phyloP scores from a whole-genome alignment of 352 stramenopile genomes.

The Phytophthora litchii region DNA sequence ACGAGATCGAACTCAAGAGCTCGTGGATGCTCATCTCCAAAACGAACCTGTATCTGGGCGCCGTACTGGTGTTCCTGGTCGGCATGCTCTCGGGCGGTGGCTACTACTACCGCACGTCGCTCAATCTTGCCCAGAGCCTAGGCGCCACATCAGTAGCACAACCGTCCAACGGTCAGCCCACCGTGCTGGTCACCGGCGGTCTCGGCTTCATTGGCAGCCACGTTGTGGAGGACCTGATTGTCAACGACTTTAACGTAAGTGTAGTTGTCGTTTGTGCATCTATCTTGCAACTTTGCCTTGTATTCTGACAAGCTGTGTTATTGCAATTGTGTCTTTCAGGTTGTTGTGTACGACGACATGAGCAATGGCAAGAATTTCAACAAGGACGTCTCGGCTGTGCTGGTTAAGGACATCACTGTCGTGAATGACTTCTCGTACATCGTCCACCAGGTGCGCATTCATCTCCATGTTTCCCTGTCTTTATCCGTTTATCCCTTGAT shows the following conservation, averaged over 20 bases:
- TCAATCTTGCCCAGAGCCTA: slow-evolving; percentile 31
- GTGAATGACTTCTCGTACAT: slow-evolving; percentile 80
- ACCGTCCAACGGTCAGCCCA: slow-evolving; percentile 38
- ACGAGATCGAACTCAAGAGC: slow-evolving; percentile 54
- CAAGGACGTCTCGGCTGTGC: slow-evolving; percentile 61
- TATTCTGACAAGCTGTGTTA: slow-evolving; percentile 7
- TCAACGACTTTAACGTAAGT: slow-evolving; percentile 74
- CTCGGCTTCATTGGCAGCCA: slow-evolving; percentile 88
- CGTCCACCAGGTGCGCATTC: slow-evolving; percentile 64
- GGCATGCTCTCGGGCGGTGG: slow-evolving; percentile 68
- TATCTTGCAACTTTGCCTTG: slow-evolving; percentile 1
- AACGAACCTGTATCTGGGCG: slow-evolving; percentile 68
- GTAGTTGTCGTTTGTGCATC: neutral
- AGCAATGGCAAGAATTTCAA: slow-evolving; percentile 89
- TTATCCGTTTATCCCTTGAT: slow-evolving; percentile 11
- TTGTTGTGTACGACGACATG: slow-evolving; percentile 88
- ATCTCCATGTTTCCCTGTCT: slow-evolving; percentile 25
- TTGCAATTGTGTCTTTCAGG: slow-evolving; percentile 29
- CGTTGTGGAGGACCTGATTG: slow-evolving; percentile 79
- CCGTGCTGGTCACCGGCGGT: slow-evolving; percentile 78
- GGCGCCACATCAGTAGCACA: slow-evolving; percentile 27
- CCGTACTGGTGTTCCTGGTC: slow-evolving; percentile 65
- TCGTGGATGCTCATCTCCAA: slow-evolving; percentile 78
- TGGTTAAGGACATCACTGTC: slow-evolving; percentile 85
- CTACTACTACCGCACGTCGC: slow-evolving; percentile 51